Conservation (phyloP, 148 eudicot genomes). For the Talinum fruticosum region DNA sequence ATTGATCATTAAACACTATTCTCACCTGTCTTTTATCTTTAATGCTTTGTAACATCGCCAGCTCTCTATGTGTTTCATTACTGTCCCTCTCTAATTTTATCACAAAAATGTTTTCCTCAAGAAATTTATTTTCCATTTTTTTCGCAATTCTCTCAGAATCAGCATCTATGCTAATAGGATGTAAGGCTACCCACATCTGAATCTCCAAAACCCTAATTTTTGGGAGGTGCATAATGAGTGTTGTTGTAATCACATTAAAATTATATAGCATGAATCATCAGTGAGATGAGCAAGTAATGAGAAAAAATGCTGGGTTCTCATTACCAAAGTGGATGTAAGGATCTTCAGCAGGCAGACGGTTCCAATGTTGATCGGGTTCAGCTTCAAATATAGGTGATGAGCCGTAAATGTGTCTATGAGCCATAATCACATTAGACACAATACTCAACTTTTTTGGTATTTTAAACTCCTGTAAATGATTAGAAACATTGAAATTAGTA, state of each 20-base stretch:
- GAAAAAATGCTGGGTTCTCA: background rate
- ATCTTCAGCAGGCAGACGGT: slow-evolving; percentile 50
- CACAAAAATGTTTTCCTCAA: background rate
- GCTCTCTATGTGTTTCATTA: background rate
- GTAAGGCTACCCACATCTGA: background rate
- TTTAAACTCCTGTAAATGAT: slow-evolving; percentile 37
- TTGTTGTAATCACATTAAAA: background rate
- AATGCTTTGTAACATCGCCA: background rate
- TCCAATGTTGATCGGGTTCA: slow-evolving; percentile 65
- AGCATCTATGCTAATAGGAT: background rate
- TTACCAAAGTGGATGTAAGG: slow-evolving; percentile 61
- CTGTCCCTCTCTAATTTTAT: background rate
- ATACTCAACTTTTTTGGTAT: slow-evolving; percentile 7
- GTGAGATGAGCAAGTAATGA: background rate
- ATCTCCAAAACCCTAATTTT: background rate
- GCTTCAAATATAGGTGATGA: slow-evolving; percentile 54
- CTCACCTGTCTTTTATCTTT: background rate
- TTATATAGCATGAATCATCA: background rate
- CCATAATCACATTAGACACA: slow-evolving; percentile 42
- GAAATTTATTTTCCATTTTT: background rate
- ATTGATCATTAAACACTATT: too few species aligned
- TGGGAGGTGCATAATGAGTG: background rate
- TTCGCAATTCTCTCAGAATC: background rate
- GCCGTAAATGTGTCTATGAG: slow-evolving; percentile 51
- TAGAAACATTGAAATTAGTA: slow-evolving; percentile 4